Evolutionary conservation across 225 moss, liverwort and hornwort genomes (phyloP).

Genomic region (Ulota crispa): DNA sequence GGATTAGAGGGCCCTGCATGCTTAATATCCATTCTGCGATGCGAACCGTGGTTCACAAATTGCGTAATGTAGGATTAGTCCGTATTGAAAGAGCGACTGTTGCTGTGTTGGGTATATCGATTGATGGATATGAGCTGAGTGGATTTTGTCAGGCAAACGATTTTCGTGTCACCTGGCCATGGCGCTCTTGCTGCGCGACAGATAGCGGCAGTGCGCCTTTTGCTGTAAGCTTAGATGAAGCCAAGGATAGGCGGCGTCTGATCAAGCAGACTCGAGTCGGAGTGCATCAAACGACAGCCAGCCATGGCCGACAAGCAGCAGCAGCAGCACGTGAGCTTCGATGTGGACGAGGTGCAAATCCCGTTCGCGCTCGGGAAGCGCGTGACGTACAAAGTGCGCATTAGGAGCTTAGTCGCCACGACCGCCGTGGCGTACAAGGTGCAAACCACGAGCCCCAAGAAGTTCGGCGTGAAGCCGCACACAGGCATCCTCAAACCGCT

Average conservation of each 20-base stretch:
- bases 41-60: background rate
- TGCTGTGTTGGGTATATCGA: background rate
- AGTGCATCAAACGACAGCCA: slow-evolving; percentile 18
- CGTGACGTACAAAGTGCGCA: slow-evolving; percentile 59
- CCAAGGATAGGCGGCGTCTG: background rate
- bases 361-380: slow-evolving; percentile 65
- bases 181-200: no score
- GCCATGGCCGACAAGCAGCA: slow-evolving; percentile 38
- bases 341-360: slow-evolving; percentile 69
- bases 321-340: slow-evolving; percentile 57
- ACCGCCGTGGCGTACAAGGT: slow-evolving; percentile 82
- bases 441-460: slow-evolving; percentile 75
- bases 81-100: background rate
- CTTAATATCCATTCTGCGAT: background rate
- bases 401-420: slow-evolving; percentile 64
- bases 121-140: background rate
- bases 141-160: background rate
- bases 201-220: background rate
- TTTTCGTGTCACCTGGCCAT: background rate
- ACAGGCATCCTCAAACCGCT: slow-evolving; percentile 77
- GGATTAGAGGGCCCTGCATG: background rate
- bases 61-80: background rate
- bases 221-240: slow-evolving; percentile 21
- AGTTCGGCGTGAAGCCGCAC: slow-evolving; percentile 78
- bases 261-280: background rate